Conservation (phyloP, 768 basidiomycete species). For the Russula griseocarnosa region DNA sequence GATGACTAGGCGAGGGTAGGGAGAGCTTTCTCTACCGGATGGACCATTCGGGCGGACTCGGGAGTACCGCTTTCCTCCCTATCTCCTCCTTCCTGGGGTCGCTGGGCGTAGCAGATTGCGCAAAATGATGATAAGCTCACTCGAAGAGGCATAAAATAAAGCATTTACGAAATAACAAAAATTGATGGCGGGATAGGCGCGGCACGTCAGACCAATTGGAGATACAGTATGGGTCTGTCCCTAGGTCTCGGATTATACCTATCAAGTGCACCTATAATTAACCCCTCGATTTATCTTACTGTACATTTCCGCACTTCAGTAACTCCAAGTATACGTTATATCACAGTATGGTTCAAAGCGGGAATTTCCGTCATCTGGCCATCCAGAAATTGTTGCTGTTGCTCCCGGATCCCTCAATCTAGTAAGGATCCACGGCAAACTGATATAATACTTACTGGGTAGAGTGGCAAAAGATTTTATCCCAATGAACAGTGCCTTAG, state of each 20-base stretch:
- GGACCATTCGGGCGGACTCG: background rate
- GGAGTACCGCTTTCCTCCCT: background rate
- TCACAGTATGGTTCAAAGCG: too few species aligned
- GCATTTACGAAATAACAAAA: background rate
- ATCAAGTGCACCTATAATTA: background rate
- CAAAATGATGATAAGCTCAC: too few species aligned
- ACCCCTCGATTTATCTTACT: background rate
- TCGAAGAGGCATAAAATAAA: background rate
- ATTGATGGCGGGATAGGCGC: background rate
- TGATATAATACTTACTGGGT: too few species aligned
- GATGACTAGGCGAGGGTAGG: background rate
- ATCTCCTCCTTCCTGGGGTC: background rate
- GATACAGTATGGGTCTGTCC: background rate
- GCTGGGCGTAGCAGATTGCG: background rate
- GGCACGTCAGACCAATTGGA: background rate
- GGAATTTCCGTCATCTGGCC: too few species aligned
- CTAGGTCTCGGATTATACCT: background rate
- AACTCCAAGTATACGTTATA: background rate
- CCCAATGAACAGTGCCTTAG: too few species aligned
- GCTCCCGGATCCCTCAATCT: too few species aligned
- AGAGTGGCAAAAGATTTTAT: too few species aligned
- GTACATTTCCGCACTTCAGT: background rate
- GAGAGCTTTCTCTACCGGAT: background rate
- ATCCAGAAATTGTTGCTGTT: too few species aligned
- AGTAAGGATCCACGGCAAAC: too few species aligned